Conservation (phyloP, 768 basidiomycete genomes). For the Rhodotorula babjevae region DNA sequence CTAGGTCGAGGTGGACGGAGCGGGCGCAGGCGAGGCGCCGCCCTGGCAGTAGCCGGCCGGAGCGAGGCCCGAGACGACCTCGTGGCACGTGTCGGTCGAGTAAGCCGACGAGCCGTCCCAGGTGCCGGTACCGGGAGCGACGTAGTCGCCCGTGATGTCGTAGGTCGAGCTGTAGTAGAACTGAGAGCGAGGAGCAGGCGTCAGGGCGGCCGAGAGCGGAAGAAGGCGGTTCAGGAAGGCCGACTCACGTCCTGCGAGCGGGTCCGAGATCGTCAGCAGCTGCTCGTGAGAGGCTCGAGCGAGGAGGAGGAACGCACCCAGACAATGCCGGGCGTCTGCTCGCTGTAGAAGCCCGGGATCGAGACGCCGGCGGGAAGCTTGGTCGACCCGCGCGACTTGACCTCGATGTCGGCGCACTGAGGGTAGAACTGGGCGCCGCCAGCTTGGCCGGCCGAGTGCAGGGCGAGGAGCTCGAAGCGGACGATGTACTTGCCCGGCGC, state of each 20-base stretch:
- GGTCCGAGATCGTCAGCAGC: too few species aligned
- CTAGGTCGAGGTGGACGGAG: background rate
- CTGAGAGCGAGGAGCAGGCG: background rate
- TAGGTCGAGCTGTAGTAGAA: background rate
- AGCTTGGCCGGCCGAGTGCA: background rate
- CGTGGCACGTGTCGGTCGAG: constrained; percentile 1
- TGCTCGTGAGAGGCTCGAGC: too few species aligned
- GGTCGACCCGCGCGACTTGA: background rate
- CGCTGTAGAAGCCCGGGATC: constrained; percentile 4
- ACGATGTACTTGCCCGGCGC: constrained; percentile 17
- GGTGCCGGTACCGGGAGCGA: constrained; percentile 6
- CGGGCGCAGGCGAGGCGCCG: background rate
- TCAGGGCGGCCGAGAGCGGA: background rate
- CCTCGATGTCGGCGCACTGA: constrained; percentile 10
- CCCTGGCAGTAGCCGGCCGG: constrained; percentile 11
- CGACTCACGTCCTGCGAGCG: too few species aligned
- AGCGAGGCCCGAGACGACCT: background rate
- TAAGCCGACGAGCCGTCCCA: constrained; percentile 7
- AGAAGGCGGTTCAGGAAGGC: too few species aligned
- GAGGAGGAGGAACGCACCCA: background rate
- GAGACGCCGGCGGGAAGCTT: constrained; percentile 5
- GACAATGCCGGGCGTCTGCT: background rate
- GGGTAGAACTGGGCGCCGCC: constrained; percentile 15
- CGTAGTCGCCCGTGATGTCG: background rate
- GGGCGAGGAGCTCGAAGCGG: constrained; percentile 14